Conservation (phyloP, 805 yeast species). For the Kregervanrija delftensis region DNA sequence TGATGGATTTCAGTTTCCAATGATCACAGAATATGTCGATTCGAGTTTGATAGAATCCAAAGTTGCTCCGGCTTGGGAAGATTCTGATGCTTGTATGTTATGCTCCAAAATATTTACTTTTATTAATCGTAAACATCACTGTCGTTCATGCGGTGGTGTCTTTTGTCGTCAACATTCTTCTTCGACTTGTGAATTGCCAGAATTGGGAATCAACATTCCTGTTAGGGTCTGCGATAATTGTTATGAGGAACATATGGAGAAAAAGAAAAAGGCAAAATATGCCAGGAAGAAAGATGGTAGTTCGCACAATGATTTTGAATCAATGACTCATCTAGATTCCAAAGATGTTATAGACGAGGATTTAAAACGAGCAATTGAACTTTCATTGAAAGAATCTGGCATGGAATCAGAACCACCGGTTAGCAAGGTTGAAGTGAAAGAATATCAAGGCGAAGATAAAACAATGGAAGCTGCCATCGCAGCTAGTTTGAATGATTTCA, state of each 20-base stretch:
- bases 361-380: constrained; percentile 65
- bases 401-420: constrained; percentile 7
- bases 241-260: constrained; percentile 49
- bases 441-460: constrained; percentile 65
- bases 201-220: constrained; percentile 78
- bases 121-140: constrained; percentile 89
- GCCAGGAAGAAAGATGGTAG: background rate
- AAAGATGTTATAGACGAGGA: constrained; percentile 67
- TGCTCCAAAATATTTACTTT: constrained; percentile 77
- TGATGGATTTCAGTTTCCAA: constrained; percentile 67
- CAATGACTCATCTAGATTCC: constrained; percentile 2
- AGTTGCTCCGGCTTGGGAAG: constrained; percentile 97
- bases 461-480: constrained; percentile 93
- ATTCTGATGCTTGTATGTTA: constrained; percentile 91
- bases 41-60: constrained; percentile 69
- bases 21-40: constrained; percentile 30
- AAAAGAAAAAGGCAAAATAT: constrained; percentile 17
- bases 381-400: constrained; percentile 58
- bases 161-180: constrained; percentile 83
- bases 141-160: constrained; percentile 96
- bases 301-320: background rate
- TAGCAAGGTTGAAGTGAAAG: constrained; percentile 3
- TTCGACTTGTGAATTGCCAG: constrained; percentile 62
- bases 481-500: constrained; percentile 74
- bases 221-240: constrained; percentile 95